These are phyloP conservation scores for Terana coerulea DNA, from an alignment of 768 basidiomycete genomes.

Conservation along the genomic window DNA sequence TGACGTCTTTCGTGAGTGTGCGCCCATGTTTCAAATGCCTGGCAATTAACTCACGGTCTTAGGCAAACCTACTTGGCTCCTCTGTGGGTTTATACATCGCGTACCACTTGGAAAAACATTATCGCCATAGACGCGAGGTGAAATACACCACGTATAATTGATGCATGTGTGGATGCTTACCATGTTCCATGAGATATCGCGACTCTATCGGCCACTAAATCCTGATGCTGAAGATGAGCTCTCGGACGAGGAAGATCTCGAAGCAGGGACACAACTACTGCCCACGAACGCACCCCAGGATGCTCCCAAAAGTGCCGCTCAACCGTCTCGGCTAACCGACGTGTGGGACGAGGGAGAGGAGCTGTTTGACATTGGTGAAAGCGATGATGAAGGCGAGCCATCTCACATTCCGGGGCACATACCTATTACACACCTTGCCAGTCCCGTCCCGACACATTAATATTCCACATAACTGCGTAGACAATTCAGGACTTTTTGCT, in stretches of 20 bases:
- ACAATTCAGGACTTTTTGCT: too few species aligned
- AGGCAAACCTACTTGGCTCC: slow-evolving; percentile 82
- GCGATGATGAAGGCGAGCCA: slow-evolving; percentile 47
- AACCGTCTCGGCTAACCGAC: slow-evolving; percentile 44
- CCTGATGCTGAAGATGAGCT: slow-evolving; percentile 35
- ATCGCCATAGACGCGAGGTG: slow-evolving; percentile 78
- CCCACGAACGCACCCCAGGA: slow-evolving; percentile 34
- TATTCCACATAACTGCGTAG: too few species aligned
- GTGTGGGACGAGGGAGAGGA: slow-evolving; percentile 83
- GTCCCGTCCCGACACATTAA: too few species aligned
- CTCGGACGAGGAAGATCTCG: slow-evolving; percentile 48
- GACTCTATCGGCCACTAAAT: slow-evolving; percentile 71
- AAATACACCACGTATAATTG: slow-evolving; percentile 17
- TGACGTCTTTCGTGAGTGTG: slow-evolving; percentile 62
- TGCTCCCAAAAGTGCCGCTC: slow-evolving; percentile 15
- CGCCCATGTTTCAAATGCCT: not conserved
- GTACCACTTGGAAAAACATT: slow-evolving; percentile 69
- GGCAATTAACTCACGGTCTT: not conserved
- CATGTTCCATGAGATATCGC: slow-evolving; percentile 51
- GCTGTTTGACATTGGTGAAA: slow-evolving; percentile 62
- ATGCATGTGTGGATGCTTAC: not conserved
- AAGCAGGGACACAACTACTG: slow-evolving; percentile 52
- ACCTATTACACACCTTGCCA: slow-evolving; percentile 10
- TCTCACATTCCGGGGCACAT: not conserved
- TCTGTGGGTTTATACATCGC: slow-evolving; percentile 61